Evolutionary conservation across 2,329 filamentous ascomycete genomes (phyloP).

Genomic region (Botrytis galanthina): DNA sequence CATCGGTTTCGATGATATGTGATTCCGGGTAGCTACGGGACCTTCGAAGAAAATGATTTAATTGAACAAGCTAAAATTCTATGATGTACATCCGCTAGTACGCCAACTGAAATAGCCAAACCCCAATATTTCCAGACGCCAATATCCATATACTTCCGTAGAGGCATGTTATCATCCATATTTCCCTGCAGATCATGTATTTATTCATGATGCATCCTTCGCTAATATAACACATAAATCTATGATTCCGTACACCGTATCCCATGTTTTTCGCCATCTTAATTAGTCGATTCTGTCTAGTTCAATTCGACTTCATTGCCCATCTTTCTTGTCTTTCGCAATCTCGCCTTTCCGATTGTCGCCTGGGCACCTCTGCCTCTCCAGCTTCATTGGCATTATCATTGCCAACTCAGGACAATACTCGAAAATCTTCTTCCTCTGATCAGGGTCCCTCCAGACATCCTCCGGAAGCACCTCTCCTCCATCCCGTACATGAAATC

Average conservation of each 20-base stretch:
- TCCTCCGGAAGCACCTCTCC: constrained; percentile 44
- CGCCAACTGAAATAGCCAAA: neutral
- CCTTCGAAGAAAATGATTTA: neutral
- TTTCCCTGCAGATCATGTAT: neutral
- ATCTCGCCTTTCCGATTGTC: constrained; percentile 15
- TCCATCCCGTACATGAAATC: constrained; percentile 51
- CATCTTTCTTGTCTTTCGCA: neutral
- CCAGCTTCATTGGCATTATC: constrained; percentile 57
- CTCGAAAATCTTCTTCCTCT: constrained; percentile 49
- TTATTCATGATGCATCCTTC: neutral
- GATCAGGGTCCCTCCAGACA: constrained; percentile 47
- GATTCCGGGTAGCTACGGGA: neutral
- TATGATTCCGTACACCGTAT: neutral
- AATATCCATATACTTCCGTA: constrained; percentile 1
- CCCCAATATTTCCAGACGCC: neutral
- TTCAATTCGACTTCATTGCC: neutral
- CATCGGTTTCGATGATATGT: neutral
- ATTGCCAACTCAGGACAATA: constrained; percentile 57
- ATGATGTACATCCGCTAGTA: neutral
- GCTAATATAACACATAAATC: constrained; percentile 2
- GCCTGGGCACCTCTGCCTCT: constrained; percentile 31
- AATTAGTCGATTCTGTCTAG: neutral
- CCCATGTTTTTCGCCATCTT: too few species aligned
- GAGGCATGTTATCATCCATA: neutral
- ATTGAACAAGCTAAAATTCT: neutral